These are phyloP conservation scores for Tricholomella constricta DNA, from an alignment of 768 basidiomycete genomes.

Conservation along the genomic window DNA sequence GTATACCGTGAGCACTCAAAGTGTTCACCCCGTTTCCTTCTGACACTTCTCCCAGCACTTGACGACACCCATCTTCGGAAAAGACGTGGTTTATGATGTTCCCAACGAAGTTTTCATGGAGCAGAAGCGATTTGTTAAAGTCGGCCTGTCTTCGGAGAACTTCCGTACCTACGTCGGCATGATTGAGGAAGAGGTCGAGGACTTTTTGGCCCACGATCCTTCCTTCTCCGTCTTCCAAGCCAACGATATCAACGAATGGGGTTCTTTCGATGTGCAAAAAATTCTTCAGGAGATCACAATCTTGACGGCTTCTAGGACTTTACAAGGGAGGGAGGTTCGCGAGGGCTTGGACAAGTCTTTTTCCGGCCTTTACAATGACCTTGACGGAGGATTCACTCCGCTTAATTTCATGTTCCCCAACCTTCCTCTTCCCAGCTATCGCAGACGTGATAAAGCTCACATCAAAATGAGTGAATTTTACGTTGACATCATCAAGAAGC, in stretches of 20 bases:
- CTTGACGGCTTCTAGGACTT: conserved; percentile 88
- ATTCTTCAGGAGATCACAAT: conserved; percentile 89
- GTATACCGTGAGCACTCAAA: conserved; percentile 65
- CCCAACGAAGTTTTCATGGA: conserved; percentile 98
- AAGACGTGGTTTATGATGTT: conserved; percentile 96
- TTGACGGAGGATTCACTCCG: conserved; percentile 96
- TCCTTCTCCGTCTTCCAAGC: conserved; percentile 63
- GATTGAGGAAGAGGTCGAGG: conserved; percentile 74
- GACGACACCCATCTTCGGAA: conserved; percentile 95
- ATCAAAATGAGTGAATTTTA: conserved; percentile 95
- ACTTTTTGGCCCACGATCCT: conserved; percentile 68
- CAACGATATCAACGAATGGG: conserved; percentile 77
- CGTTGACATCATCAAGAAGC: conserved; percentile 77
- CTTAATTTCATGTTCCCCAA: conserved; percentile 95
- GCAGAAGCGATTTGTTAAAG: conserved; percentile 98
- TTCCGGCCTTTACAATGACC: conserved; percentile 80
- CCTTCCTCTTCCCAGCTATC: conserved; percentile 88
- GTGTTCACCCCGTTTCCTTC: not conserved
- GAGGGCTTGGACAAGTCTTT: conserved; percentile 77
- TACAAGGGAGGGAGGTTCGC: conserved; percentile 93
- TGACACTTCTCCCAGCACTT: conserved; percentile 57
- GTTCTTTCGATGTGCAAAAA: conserved; percentile 70
- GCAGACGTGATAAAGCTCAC: conserved; percentile 86
- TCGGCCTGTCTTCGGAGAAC: conserved; percentile 91
- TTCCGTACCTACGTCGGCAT: conserved; percentile 82